These are phyloP conservation scores for Letharia columbiana DNA, from an alignment of 495 filamentous ascomycete genomes.

Conservation along the genomic window DNA sequence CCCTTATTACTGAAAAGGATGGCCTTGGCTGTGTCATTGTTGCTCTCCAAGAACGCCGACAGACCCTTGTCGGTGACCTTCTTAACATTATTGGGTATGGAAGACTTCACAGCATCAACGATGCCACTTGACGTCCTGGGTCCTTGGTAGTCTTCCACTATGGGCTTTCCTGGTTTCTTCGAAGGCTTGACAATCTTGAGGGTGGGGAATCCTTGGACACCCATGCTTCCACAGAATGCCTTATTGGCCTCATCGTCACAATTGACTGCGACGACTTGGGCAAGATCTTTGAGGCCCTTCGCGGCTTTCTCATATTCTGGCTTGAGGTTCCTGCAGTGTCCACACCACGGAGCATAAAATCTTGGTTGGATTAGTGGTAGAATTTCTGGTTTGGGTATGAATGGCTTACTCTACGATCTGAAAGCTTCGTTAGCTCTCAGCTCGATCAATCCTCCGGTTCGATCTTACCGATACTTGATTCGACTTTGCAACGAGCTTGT, in stretches of 20 bases:
- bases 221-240: constrained; percentile 75
- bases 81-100: constrained; percentile 88
- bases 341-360: constrained; percentile 95
- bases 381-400: constrained; percentile 6
- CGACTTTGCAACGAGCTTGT: constrained; percentile 75
- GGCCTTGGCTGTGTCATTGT: constrained; percentile 71
- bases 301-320: constrained; percentile 93
- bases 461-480: constrained; percentile 80
- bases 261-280: constrained; percentile 89
- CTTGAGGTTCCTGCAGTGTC: constrained; percentile 91
- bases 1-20: constrained; percentile 95
- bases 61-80: constrained; percentile 70
- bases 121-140: constrained; percentile 74
- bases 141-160: constrained; percentile 90
- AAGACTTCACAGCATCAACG: constrained; percentile 71
- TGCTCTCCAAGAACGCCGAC: constrained; percentile 63
- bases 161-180: constrained; percentile 73
- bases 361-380: constrained; percentile 38
- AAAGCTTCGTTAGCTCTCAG: constrained; percentile 22
- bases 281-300: constrained; percentile 76
- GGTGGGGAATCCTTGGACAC: constrained; percentile 91
- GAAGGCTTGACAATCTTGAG: constrained; percentile 86
- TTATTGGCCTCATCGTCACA: constrained; percentile 96
- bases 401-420: constrained; percentile 60
- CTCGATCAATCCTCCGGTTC: background rate